These are phyloP conservation scores for Euphorbia tirucalli DNA, from an alignment of 345 rosid genomes.

Conservation along the genomic window DNA sequence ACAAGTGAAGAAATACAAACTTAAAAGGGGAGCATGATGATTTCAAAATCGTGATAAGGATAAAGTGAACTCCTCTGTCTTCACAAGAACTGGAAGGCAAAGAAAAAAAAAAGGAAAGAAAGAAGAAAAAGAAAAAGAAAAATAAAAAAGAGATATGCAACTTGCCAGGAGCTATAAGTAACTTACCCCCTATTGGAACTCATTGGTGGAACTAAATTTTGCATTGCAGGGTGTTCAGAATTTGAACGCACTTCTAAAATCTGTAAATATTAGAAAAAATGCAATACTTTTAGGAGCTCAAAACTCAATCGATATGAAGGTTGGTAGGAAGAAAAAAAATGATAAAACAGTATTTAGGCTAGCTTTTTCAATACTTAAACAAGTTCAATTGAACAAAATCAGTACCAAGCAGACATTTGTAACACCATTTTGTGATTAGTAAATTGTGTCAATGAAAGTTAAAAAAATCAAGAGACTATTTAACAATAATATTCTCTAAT, in stretches of 20 bases:
- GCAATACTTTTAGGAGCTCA: constrained; percentile 6
- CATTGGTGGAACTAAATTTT: constrained; percentile 2
- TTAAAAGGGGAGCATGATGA: background rate
- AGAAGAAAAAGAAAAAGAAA: too few relatives aligned
- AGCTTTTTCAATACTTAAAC: background rate
- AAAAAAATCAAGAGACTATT: background rate
- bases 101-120: too few relatives aligned
- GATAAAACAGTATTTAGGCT: background rate
- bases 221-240: constrained; percentile 20
- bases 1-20: background rate
- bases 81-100: constrained; percentile 11
- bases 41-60: background rate
- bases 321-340: background rate
- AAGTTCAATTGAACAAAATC: background rate
- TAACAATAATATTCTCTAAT: background rate
- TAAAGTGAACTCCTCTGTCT: background rate
- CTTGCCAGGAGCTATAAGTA: constrained; percentile 2
- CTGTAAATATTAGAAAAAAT: constrained; percentile 21
- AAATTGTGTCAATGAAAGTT: too few relatives aligned
- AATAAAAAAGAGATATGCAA: background rate
- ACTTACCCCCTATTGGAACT: constrained; percentile 23
- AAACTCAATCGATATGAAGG: background rate
- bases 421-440: background rate
- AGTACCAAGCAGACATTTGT: background rate
- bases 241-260: constrained; percentile 13